Base-by-base conservation (phyloP, 495 filamentous ascomycete species). In the Penicillium alfredii region DNA sequence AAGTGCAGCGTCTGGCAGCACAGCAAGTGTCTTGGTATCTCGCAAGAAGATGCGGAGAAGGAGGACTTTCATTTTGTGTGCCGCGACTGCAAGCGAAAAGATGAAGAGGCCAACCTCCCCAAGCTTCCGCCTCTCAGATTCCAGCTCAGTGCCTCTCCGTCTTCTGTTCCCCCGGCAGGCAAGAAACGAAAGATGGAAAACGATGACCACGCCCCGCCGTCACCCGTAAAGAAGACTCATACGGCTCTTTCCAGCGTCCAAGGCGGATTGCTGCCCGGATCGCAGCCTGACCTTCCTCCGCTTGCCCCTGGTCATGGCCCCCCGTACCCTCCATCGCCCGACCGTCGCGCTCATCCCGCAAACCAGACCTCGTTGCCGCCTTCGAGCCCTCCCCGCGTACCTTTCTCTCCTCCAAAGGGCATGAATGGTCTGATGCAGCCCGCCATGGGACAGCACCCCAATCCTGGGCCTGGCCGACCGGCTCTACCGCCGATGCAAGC, bases 1-100 rank as follows among this genome's bases (percentile, higher is more conserved):
- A 81, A 73, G 31, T 98, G 92, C 70, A 92, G 84, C 55, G 80
- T 94, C 12, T 98, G 92, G 92, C 90, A 96, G 55, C 92, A 96
- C 50, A 90, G 84, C 67, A 82, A 80, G 31, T 98, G 92, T 51
- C 77, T 94, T 32, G 84, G 80, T 19, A 84, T 97, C 39, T 72
- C 71, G 8, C 73, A 86, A 40, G 68, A 71, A 29, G 82, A 86
- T 38, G 90, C 86, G 4, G 87, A 94, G 35, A 69, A 78, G 29
- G 85, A 89, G 8, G 83, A 93, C 47, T 96, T 94, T 55, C 80
- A 86, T 36, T 95, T 94, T 56, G 66, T 95, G 33, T 98, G 92
- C 63, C 68, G 68, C 14, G 75, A 78, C 31, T 98, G 92, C 63
- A 76, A 76, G 49, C 72, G 72, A 29, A 78, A 76, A 25, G 80